These are phyloP conservation scores for Aureobasidium sp. DNA, from an alignment of 2,329 filamentous ascomycete species.

Conservation along the genomic window DNA sequence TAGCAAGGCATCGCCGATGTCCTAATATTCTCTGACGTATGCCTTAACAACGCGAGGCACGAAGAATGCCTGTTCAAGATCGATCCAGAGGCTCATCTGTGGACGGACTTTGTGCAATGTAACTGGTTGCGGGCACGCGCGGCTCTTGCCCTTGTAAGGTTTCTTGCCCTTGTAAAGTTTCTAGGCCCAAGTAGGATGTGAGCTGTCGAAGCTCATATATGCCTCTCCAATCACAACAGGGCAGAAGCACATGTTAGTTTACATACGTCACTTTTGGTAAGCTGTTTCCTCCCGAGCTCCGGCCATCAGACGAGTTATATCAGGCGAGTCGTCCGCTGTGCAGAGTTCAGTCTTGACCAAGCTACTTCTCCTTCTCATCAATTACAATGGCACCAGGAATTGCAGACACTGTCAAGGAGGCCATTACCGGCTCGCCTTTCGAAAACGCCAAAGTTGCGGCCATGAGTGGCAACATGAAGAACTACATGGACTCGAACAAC, in stretches of 20 bases:
- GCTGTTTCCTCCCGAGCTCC: not conserved
- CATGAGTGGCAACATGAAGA: conserved; percentile 49
- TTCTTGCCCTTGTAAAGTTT: not conserved
- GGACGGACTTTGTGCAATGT: not conserved
- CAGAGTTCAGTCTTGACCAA: not conserved
- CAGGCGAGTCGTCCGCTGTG: not conserved
- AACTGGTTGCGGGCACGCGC: not conserved
- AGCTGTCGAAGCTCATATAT: not conserved
- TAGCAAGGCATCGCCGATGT: not conserved
- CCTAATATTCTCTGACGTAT: not conserved
- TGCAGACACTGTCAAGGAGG: conserved; percentile 16
- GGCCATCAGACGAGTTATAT: not conserved
- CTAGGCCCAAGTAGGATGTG: not conserved
- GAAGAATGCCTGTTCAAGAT: not conserved
- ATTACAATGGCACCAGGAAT: conserved; percentile 7
- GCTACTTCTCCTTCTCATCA: not conserved
- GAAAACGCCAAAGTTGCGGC: conserved; percentile 50
- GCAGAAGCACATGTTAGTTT: not conserved
- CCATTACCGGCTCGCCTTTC: conserved; percentile 24
- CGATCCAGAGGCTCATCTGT: not conserved
- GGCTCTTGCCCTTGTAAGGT: not conserved
- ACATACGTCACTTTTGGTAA: not conserved
- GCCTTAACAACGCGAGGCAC: not conserved
- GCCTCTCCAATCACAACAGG: not conserved
- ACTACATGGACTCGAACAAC: conserved; percentile 46